A percentile compares a stretch with the other conserved stretches of the same genome.
These are phyloP conservation scores for Termitomyces sp. DNA, from an alignment of 768 basidiomycete genomes.

Conservation along the genomic window DNA sequence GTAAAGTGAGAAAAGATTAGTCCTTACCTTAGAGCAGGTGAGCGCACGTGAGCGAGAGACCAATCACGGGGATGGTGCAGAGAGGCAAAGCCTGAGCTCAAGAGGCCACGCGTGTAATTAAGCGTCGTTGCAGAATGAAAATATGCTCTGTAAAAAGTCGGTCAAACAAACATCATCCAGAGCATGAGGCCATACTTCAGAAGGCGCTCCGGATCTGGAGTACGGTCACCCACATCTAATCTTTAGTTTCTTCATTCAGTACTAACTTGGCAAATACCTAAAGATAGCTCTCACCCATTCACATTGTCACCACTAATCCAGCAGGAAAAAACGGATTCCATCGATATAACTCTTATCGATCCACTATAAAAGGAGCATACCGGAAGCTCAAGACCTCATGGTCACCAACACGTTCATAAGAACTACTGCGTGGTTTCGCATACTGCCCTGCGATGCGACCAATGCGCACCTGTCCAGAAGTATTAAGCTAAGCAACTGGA, in stretches of 20 bases:
- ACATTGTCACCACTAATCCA: constrained; percentile 90
- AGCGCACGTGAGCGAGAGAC: constrained; percentile 91
- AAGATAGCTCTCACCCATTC: constrained; percentile 58
- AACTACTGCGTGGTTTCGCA: constrained; percentile 88
- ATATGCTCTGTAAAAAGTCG: constrained; percentile 63
- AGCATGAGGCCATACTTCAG: constrained; percentile 49
- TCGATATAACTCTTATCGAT: not conserved
- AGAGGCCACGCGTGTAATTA: constrained; percentile 85
- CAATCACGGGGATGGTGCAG: constrained; percentile 85
- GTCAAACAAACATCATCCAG: not conserved
- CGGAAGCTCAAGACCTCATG: constrained; percentile 82
- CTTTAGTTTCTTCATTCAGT: constrained; percentile 23
- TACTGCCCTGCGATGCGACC: constrained; percentile 96
- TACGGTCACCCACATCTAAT: constrained; percentile 70
- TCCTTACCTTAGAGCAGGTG: constrained; percentile 61
- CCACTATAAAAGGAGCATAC: constrained; percentile 33
- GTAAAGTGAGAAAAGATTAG: not conserved
- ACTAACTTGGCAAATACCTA: not conserved
- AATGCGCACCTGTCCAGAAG: constrained; percentile 55
- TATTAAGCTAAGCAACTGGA: not conserved
- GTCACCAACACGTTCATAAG: constrained; percentile 72
- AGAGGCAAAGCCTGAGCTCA: constrained; percentile 93
- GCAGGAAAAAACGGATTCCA: not conserved
- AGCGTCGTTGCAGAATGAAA: constrained; percentile 93
- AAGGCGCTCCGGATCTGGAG: constrained; percentile 86